phyloP scores from a whole-genome alignment of 2,329 filamentous ascomycete genomes.

The Fusarium austroafricanum region DNA sequence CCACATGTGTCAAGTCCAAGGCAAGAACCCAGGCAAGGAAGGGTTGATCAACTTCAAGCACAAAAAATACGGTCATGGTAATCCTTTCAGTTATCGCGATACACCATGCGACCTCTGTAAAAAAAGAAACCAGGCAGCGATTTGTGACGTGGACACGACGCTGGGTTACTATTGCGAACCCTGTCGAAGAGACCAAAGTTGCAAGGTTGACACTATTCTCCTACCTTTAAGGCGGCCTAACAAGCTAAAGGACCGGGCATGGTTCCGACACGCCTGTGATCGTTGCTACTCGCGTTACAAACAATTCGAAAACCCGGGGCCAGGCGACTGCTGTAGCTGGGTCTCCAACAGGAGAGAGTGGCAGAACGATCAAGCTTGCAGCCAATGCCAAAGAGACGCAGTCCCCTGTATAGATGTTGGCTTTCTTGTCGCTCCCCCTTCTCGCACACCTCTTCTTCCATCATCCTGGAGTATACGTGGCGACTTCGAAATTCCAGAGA shows the following conservation, averaged over 20 bases:
- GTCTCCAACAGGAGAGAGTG: conserved; percentile 23
- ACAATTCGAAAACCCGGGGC: not conserved
- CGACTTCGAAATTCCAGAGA: conserved; percentile 4
- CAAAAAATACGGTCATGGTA: conserved; percentile 21
- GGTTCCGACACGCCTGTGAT: conserved; percentile 39
- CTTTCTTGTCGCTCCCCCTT: not conserved
- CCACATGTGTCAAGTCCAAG: conserved; percentile 18
- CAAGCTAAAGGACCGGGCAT: conserved; percentile 12
- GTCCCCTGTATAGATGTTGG: conserved; percentile 15
- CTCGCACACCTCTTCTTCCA: not conserved
- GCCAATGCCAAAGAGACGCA: conserved; percentile 6
- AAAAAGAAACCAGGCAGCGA: not conserved
- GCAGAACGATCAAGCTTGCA: conserved; percentile 6
- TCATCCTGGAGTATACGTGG: conserved; percentile 10
- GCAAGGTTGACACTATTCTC: not conserved
- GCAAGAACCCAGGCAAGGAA: not conserved
- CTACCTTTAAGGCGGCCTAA: conserved; percentile 1
- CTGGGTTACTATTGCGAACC: conserved; percentile 29
- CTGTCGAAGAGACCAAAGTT: conserved; percentile 10
- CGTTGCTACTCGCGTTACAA: conserved; percentile 13
- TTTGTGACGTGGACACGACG: conserved; percentile 32
- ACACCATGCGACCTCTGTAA: conserved; percentile 6
- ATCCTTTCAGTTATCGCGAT: conserved; percentile 4
- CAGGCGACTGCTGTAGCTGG: conserved; percentile 23
- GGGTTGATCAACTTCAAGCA: conserved; percentile 3